Base-by-base conservation (phyloP, 768 basidiomycete species). In the Chalciporus pseudorubinellus region DNA sequence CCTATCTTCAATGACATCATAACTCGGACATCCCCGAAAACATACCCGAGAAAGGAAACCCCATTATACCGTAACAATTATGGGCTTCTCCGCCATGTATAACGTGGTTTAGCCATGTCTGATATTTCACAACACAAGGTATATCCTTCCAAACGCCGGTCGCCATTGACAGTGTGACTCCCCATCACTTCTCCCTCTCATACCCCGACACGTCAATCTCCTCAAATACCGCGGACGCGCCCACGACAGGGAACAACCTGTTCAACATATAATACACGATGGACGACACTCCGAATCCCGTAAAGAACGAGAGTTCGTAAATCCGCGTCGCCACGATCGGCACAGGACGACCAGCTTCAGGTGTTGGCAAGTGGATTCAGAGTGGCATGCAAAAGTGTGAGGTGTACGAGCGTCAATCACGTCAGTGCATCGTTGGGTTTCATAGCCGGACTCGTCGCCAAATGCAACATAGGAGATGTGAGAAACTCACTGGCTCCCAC, bases 261-360 rank as follows among this genome's bases (percentile, higher is more conserved):
- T 83, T 87, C 40, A 85, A 74, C 38, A 68, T 24, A 61, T 72
- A 79, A 68, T 92, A 93, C 39, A 86, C 63, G 52, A 87, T 44
- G 9, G 79, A 73, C 2, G 89, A 87, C 39, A 84, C 77, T 26
- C 80, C 82, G 57, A 90, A 87, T 24, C 90, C 90, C n/a, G 86
- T 86, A 70, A 92, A 87, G 77, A 91, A 93, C 12, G 87, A 83
- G 73, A 91, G 77, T 46, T 84, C 72, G 67, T 87, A 89, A 57
- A 89, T 79, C 48, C 81, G 77, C n/a, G 82, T 87, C 2, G 89
- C 88, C 5, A 78, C 80, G 21, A 85, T 61, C 6, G 87, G 82
- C 1, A 91, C 88, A 0, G 62, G 67, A 34, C 73, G 74, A 8
- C 86, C 86, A 26, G 82, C 81, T 80, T 48, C 29, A 26, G 26